Evolutionary conservation across 106 monocot genomes (phyloP).

Genomic region (Chionographis japonica): DNA sequence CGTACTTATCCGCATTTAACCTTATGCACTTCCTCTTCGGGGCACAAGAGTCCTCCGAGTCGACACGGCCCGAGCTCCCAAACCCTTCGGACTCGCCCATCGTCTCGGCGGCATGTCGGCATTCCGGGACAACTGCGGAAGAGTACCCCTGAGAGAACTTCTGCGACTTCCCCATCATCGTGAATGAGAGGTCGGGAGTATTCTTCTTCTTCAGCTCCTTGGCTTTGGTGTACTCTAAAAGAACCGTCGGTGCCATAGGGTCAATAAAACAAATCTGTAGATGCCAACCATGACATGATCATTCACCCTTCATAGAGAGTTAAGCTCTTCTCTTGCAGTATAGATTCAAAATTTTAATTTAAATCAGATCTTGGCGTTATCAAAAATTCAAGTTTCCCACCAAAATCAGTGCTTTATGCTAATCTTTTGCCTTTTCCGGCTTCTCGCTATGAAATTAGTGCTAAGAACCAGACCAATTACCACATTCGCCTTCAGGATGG

Average conservation of each 20-base stretch:
- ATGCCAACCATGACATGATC: slow-evolving; percentile 11
- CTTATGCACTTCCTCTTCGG: slow-evolving; percentile 84
- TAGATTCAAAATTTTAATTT: neutral
- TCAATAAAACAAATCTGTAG: slow-evolving; percentile 10
- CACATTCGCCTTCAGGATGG: too few species aligned
- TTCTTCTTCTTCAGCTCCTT: slow-evolving; percentile 13
- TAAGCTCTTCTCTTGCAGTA: neutral
- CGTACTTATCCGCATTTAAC: slow-evolving; percentile 41
- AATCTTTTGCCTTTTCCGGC: too few species aligned
- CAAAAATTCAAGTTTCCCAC: too few species aligned
- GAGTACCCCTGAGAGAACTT: slow-evolving; percentile 31
- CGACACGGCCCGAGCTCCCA: slow-evolving; percentile 41
- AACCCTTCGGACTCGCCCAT: slow-evolving; percentile 69
- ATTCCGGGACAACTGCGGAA: slow-evolving; percentile 42
- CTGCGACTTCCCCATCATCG: slow-evolving; percentile 52
- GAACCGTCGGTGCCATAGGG: slow-evolving; percentile 41
- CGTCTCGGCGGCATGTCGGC: slow-evolving; percentile 44
- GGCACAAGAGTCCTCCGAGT: slow-evolving; percentile 56
- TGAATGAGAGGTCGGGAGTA: slow-evolving; percentile 5
- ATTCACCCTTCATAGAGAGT: neutral
- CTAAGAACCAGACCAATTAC: too few species aligned
- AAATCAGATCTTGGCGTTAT: too few species aligned
- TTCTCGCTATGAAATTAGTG: too few species aligned
- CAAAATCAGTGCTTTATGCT: too few species aligned
- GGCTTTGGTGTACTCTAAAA: slow-evolving; percentile 29